Conservation (phyloP, 371 early-diverging fungal species). For the Mucor ambiguus region DNA sequence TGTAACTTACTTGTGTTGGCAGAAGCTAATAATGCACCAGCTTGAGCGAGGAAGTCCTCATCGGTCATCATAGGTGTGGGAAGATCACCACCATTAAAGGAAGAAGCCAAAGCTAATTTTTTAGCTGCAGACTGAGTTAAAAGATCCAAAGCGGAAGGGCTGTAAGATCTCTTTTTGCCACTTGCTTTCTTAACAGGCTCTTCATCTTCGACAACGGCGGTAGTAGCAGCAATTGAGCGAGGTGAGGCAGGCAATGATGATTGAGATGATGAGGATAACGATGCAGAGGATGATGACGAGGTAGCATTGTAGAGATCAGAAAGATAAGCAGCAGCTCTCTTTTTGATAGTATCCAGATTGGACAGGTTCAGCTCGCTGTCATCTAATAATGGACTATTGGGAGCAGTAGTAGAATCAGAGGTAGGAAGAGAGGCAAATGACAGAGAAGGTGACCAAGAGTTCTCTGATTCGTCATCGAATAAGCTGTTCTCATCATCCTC, state of each 20-base stretch:
- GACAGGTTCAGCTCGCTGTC: constrained; percentile 21
- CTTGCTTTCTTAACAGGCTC: constrained; percentile 3
- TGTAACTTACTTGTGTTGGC: constrained; percentile 22
- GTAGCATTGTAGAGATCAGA: constrained; percentile 37
- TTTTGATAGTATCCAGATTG: constrained; percentile 28
- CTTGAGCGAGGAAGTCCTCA: constrained; percentile 48
- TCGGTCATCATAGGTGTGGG: constrained; percentile 34
- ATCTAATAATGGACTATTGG: constrained; percentile 31
- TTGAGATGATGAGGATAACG: constrained; percentile 9
- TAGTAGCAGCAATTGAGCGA: constrained; percentile 1
- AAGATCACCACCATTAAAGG: constrained; percentile 12
- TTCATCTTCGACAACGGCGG: not conserved
- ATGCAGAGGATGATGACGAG: constrained; percentile 6
- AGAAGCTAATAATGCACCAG: constrained; percentile 41
- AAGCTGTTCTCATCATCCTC: constrained; percentile 68
- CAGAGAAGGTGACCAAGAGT: constrained; percentile 39
- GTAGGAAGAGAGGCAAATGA: constrained; percentile 33
- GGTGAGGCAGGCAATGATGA: not conserved
- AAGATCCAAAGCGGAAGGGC: constrained; percentile 29
- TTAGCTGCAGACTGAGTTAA: constrained; percentile 39
- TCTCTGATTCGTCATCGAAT: constrained; percentile 28
- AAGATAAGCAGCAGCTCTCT: constrained; percentile 34
- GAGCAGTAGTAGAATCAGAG: constrained; percentile 20
- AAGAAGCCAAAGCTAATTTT: constrained; percentile 33
- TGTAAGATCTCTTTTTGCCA: constrained; percentile 36